Conservation (phyloP, 2,329 filamentous ascomycete species). For the Diaporthe sp. region DNA sequence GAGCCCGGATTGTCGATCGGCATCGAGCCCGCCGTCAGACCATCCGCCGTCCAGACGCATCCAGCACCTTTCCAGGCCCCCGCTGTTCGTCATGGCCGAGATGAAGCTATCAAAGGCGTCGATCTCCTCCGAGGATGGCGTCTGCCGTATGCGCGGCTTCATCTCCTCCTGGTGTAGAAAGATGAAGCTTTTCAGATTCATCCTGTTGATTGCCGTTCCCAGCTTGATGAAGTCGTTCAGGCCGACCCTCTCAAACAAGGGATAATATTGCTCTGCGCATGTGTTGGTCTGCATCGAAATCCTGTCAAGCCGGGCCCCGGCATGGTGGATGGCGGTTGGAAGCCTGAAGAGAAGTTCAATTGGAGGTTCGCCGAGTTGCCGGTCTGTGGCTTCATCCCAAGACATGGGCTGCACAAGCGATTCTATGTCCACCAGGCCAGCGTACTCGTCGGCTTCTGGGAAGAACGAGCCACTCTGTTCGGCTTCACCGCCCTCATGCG, state of each 20-base stretch:
- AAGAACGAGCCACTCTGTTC: neutral
- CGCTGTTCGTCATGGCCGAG: slow-evolving; percentile 33
- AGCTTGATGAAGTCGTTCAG: neutral
- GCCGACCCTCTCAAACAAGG: neutral
- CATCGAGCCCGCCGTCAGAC: slow-evolving; percentile 8
- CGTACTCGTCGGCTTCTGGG: neutral
- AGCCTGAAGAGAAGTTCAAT: slow-evolving; percentile 24
- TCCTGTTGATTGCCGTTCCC: slow-evolving; percentile 7
- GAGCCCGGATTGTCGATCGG: neutral
- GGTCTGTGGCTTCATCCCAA: slow-evolving; percentile 15
- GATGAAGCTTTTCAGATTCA: slow-evolving; percentile 30
- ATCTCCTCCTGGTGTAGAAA: slow-evolving; percentile 21
- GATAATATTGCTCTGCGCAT: slow-evolving; percentile 32
- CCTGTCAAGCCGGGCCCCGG: slow-evolving; percentile 29
- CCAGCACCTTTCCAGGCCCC: slow-evolving; percentile 25
- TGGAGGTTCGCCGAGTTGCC: slow-evolving; percentile 10
- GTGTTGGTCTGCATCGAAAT: slow-evolving; percentile 28
- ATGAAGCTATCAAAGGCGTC: slow-evolving; percentile 26
- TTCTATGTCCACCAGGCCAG: slow-evolving; percentile 30
- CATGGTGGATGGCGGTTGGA: slow-evolving; percentile 1
- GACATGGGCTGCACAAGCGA: slow-evolving; percentile 38
- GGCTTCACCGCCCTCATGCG: neutral
- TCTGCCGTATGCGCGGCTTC: neutral
- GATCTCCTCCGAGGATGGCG: neutral
- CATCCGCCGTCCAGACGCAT: slow-evolving; percentile 35